Base-by-base conservation (phyloP, 306 rosid species). In the Quercus parvula region DNA sequence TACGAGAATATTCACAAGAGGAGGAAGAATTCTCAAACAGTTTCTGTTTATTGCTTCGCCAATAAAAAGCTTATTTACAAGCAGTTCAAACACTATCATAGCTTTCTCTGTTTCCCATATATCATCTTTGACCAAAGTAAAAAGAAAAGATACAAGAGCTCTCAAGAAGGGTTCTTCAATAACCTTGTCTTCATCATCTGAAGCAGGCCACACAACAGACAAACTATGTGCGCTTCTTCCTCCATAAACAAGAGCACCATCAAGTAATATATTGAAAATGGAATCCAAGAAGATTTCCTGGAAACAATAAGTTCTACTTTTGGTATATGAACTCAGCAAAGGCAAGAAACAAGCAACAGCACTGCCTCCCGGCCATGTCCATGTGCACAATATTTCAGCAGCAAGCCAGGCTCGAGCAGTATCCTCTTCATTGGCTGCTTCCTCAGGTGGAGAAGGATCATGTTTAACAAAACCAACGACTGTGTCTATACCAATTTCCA, bases 151-250 rank as follows among this genome's bases (percentile, higher is more conserved):
- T 77, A 89, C 82, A 70, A 92, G 91, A 19, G 95, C 99, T 85
- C 94, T 92, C 84, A 95, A 83, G 88, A 92, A 95, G n/a, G 99
- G 98, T 84, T 92, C 97, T 86, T 86, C 85, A 88, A 90, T 93
- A 84, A 80, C 84, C 81, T 89, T 92, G 56, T 87, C 79, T 76
- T 86, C 83, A 74, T 83, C 80, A 78, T 52, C 85, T 67, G 88
- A 85, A 81, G 85, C 75, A 81, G 90, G 90, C 94, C 88, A 86
- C 84, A 86, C 35, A 82, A 81, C 78, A 76, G 93, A 81, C 51
- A 87, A 85, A 88, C 78, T 75, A 76, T 75, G 83, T 59, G 90
- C 84, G 71, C 80, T 79, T 80, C 79, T 82, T 71, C 89, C 85
- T 74, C 91, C 91, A 70, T 84, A 78, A 85, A 90, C 87, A 81